phyloP scores from a whole-genome alignment of 345 rosid genomes.

The Populus deltoides region DNA sequence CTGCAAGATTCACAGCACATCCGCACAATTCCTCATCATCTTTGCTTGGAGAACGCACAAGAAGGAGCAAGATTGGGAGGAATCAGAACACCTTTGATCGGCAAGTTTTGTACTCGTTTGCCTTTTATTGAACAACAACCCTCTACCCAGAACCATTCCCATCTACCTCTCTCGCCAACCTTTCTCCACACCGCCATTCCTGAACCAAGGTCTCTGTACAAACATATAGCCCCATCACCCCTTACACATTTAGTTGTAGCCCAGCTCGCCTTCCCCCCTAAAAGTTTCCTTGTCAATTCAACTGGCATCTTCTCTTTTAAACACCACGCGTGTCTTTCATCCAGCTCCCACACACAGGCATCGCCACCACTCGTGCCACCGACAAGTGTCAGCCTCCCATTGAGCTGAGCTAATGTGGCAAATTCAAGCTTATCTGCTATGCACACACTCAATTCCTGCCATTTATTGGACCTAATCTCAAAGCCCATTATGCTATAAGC shows the following conservation, averaged over 20 bases:
- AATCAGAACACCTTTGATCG: slow-evolving; percentile 41
- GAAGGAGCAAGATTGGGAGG: slow-evolving; percentile 39
- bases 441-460: slow-evolving; percentile 47
- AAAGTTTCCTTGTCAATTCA: slow-evolving; percentile 37
- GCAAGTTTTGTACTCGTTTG: slow-evolving; percentile 25
- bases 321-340: slow-evolving; percentile 28
- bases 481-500: slow-evolving; percentile 48
- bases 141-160: slow-evolving; percentile 56
- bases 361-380: slow-evolving; percentile 31
- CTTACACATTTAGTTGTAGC: slow-evolving; percentile 42
- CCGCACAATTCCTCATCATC: too few species aligned
- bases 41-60: not conserved
- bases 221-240: slow-evolving; percentile 31
- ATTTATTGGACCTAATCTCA: slow-evolving; percentile 32
- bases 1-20: too few species aligned
- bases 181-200: slow-evolving; percentile 54
- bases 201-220: slow-evolving; percentile 47
- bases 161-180: slow-evolving; percentile 22
- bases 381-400: slow-evolving; percentile 30
- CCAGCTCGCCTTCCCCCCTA: slow-evolving; percentile 40
- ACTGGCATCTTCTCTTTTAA: slow-evolving; percentile 30
- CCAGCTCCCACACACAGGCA: slow-evolving; percentile 43
- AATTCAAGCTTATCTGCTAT: slow-evolving; percentile 52
- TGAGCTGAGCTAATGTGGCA: slow-evolving; percentile 25
- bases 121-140: slow-evolving; percentile 35